These are phyloP conservation scores for Tetrahymena thermophila DNA, from an alignment of 73 alveolate species.

Conservation along the genomic window DNA sequence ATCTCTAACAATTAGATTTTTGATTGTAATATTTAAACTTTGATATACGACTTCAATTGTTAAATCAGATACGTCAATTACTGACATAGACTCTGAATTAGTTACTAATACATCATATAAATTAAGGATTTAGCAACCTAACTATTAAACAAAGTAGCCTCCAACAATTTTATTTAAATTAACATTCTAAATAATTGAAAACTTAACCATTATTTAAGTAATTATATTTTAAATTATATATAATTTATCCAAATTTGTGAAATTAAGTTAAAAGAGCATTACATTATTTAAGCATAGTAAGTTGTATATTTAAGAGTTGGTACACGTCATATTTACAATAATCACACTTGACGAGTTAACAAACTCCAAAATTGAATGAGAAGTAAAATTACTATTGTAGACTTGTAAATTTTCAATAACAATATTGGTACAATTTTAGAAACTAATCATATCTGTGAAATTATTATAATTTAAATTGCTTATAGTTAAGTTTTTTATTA, in stretches of 20 bases:
- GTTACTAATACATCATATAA: not conserved
- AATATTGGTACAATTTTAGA: not conserved
- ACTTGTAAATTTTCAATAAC: not conserved
- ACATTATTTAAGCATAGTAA: not conserved
- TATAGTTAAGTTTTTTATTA: not conserved
- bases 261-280: not conserved
- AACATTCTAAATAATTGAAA: not conserved
- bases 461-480: not conserved
- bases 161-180: not conserved
- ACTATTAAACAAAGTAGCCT: not conserved
- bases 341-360: not conserved
- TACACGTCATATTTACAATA: not conserved
- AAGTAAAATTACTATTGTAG: not conserved
- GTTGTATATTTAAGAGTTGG: not conserved
- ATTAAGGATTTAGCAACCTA: not conserved
- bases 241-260: not conserved
- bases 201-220: not conserved
- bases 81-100: not conserved
- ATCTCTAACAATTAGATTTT: not conserved
- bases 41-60: not conserved
- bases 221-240: not conserved
- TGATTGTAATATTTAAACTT: not conserved
- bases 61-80: not conserved
- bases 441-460: not conserved
- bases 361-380: not conserved